Evolutionary conservation across 257 asterid genomes (phyloP), one percentile per base, ranked within the genome.

Genomic region (Primulina eburnea): DNA sequence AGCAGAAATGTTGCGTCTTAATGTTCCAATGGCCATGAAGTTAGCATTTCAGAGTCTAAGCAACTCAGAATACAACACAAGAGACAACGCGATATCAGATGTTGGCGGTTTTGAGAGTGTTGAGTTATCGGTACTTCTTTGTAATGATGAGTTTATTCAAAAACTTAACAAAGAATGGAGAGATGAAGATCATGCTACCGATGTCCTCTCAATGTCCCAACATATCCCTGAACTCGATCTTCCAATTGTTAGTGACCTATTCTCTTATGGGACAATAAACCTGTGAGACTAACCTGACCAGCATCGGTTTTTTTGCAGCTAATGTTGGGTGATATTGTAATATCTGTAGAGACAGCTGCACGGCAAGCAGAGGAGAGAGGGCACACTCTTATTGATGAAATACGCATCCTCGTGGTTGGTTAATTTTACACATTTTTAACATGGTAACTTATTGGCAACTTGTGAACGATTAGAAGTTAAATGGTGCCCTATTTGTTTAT

Each of bases 121-220:
- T 74, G 99, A 94, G 76, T 75, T 94, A 71, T 94, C 99, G 5
- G 90, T 93, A 50, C 89, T 94, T 70, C 92, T 94, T 71, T 94
- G 99, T 87, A 89, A 94, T 40, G 96, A 94, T 47, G 91, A 80
- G 43, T 94, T 89, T 81, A 91, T 94, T 80, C 76, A 77, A 67
- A 77, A 89, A 65, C 96, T 94, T 67, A 94, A 94, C 74, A 94
- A 89, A 71, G 97, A 94, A 12, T 94, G 99, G 99, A 86, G 97
- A 77, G 96, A 83, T 71, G 97, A 91, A 81, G 96, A 94, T 78
- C 90, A 77, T 10, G 86, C 97, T 53, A 94, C 99, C 33, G 99
- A 94, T 86, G 99, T 94, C 64, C 91, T 94, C 73, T 94, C 99
- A 67, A 86, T 94, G 97, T 94, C 99, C 72, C 97, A 91, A 72